Conservation (phyloP, 2,329 filamentous ascomycete genomes). For the Botrytis aclada region DNA sequence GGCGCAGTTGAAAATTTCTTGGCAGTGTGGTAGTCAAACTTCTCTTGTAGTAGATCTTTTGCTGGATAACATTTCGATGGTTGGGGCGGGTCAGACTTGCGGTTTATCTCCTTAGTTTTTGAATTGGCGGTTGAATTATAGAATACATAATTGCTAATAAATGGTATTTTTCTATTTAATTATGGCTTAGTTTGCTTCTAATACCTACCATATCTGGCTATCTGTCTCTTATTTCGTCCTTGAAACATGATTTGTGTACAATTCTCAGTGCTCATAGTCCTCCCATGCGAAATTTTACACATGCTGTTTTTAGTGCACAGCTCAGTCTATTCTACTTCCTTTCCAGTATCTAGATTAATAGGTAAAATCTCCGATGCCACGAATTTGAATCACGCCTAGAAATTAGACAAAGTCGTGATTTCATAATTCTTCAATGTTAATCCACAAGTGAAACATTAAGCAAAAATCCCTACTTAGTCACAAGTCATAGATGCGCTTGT, state of each 20-base stretch:
- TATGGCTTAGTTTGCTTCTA: background rate
- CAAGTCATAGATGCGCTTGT: too few relatives aligned
- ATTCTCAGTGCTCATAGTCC: background rate
- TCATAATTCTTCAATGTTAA: too few relatives aligned
- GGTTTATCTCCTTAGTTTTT: background rate
- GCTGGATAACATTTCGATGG: constrained; percentile 1
- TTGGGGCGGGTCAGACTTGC: background rate
- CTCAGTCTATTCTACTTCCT: background rate
- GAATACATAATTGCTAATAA: background rate
- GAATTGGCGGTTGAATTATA: background rate
- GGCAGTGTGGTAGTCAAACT: background rate
- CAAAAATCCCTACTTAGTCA: too few relatives aligned
- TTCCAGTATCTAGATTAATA: background rate
- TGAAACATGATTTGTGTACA: background rate
- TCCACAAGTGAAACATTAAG: too few relatives aligned
- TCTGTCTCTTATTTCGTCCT: background rate
- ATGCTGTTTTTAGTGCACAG: background rate
- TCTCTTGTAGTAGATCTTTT: background rate
- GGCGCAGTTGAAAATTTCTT: background rate
- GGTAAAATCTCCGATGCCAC: too few relatives aligned
- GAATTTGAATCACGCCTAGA: too few relatives aligned
- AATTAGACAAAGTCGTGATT: too few relatives aligned
- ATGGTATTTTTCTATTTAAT: background rate
- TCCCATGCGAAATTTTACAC: accelerated
- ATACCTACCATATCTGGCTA: background rate